Base-by-base conservation (phyloP, 345 rosid genomes). In the Lenwebbia sp. region DNA sequence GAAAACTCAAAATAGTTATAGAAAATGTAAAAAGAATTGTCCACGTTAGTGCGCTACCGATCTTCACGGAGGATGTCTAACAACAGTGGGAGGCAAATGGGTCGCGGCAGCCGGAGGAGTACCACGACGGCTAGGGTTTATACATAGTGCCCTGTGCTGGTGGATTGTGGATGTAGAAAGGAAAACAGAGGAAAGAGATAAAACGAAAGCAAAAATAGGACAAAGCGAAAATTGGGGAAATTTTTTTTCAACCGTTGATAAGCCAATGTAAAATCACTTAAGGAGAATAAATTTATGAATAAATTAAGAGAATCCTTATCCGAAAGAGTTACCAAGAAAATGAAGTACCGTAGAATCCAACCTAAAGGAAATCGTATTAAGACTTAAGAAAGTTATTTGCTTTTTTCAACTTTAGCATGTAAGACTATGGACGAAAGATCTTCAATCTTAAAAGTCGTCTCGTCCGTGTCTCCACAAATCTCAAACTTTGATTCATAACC, bases 401-500 rank as follows among this genome's bases (percentile, higher is more conserved):
- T n/a, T 58, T n/a, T 58, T 58, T 58, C 33, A 58, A 60, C 74
- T 28, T 28, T 0, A 60, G 74, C 0, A 58, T 0, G 74, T 13
- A 30, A 62, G 40, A 28, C 3, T 17, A n/a, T 28, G 21, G 6
- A 13, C 5, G 37, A 28, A 58, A 58, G 70, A 30, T 58, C 33
- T 13, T 5, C 19, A 6, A 58, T 30, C 9, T 37, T 7, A 6
- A 6, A 60, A 30, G 10, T 6, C 33, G 11, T 30, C 75, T 4
- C 21, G 7, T 15, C 11, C 3, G 21, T 6, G 2, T 30, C 75
- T 17, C 41, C 40, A 62, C 41, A 30, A 28, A 1, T 70, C 47
- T 17, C 0, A 19, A 19, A 15, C 0, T 65, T 33, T 10, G 13
- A 10, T 4, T 1, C 3, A 9, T 19, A 10, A 22, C 47, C 1